Evolutionary conservation across 1,139 yeast genomes (phyloP), one percentile per base, ranked within the genome.

Genomic region (Yamadazyma triangularis): DNA sequence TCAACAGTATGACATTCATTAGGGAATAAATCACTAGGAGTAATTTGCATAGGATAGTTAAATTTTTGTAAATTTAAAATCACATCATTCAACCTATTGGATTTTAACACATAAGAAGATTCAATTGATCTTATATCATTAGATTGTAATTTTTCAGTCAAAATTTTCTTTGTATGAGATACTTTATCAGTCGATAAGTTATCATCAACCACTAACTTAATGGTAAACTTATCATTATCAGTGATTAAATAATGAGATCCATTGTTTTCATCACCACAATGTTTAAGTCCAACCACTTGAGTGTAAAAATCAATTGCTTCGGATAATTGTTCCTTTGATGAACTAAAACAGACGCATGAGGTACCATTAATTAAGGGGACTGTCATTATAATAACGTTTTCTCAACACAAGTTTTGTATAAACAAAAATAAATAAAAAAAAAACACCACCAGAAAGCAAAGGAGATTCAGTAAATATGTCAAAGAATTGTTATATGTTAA

Each of bases 21-120:
- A 4, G 91, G 89, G 36, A 68, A 73, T 40, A 78, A 58, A 31
- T 76, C 80, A 39, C 77, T 77, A n/a, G 91, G 91, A 33, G 58
- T 53, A 20, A 65, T 50, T 40, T 68, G 73, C 11, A 60, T 38
- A 1, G 60, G 53, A 30, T 46, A 43, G 1, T 53, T 45, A 23
- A 47, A 46, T 4, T 39, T 39, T 22, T 55, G 48, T 29, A 73
- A 58, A 4, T 46, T 45, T 25, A 41, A 43, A 32, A 72, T 59
- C 34, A 73, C 44, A 8, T 47, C 47, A 35, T 58, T 56, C 30
- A 75, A 47, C 28, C 60, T 48, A 13, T 51, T 38, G 15, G 64
- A 60, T 22, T 59, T 56, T 37, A 75, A 55, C 4, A 67, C 58
- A 27, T 67, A 53, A 14, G 64, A 51, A 19, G 68, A 48, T 37